Conservation (phyloP, 306 rosid genomes). For the Carpinus viminea region DNA sequence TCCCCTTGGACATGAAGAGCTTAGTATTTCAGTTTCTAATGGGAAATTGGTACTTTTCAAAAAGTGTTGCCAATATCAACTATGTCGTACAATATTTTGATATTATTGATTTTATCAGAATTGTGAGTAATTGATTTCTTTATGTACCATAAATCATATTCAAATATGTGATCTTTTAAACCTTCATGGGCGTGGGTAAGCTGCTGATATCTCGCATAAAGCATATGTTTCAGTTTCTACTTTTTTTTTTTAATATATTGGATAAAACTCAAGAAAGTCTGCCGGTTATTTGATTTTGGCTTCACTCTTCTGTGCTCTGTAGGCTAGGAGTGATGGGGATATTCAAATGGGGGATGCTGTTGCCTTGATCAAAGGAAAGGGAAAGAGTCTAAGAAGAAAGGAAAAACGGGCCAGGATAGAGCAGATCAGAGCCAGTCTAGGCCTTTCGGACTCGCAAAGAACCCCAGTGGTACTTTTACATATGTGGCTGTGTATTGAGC, state of each 20-base stretch:
- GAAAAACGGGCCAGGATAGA: constrained; percentile 92
- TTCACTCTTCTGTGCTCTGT: constrained; percentile 20
- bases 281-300: constrained; percentile 27
- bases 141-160: not conserved
- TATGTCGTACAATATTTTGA: not conserved
- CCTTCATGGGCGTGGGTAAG: not conserved
- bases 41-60: not conserved
- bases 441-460: constrained; percentile 97
- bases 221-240: not conserved
- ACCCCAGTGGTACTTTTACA: constrained; percentile 70
- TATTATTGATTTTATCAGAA: not conserved
- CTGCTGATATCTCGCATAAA: not conserved
- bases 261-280: constrained; percentile 1
- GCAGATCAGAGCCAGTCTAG: constrained; percentile 97
- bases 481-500: not conserved
- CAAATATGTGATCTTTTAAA: not conserved
- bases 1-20: not conserved
- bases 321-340: constrained; percentile 49
- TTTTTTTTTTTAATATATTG: not conserved
- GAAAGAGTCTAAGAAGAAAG: constrained; percentile 76
- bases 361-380: constrained; percentile 85
- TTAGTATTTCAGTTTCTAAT: not conserved
- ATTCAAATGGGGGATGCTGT: constrained; percentile 86
- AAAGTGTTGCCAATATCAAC: not conserved
- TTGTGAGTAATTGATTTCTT: not conserved